Conservation (phyloP, 495 filamentous ascomycete genomes). For the Xylaria bambusicola region DNA sequence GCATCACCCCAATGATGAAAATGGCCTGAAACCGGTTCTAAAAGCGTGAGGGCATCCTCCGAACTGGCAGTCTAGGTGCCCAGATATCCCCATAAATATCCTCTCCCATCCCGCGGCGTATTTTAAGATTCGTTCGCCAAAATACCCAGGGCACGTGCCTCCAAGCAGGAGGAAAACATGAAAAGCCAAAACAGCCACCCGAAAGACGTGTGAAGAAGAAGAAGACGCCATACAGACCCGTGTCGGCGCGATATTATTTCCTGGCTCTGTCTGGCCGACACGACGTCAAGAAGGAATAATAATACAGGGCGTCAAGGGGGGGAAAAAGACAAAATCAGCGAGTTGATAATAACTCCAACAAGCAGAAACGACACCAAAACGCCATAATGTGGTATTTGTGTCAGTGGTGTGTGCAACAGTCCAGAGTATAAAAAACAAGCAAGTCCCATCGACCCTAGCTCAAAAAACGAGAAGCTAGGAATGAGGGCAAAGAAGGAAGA, state of each 20-base stretch:
- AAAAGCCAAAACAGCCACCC: not conserved
- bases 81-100: not conserved
- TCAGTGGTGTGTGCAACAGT: constrained; percentile 20
- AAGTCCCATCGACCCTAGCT: not conserved
- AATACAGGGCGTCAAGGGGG: not conserved
- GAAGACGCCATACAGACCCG: not conserved
- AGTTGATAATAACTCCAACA: not conserved
- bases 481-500: constrained; percentile 11
- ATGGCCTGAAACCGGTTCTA: too few relatives aligned
- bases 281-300: not conserved
- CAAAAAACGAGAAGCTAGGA: not conserved
- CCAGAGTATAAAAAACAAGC: constrained; percentile 10
- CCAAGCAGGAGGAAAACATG: too few relatives aligned
- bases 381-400: constrained; percentile 28
- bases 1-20: not conserved
- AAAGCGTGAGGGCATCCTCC: constrained; percentile 23
- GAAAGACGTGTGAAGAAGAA: not conserved
- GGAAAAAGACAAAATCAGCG: not conserved
- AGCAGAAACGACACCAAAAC: constrained; percentile 13
- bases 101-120: not conserved
- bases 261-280: not conserved
- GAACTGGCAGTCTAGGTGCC: constrained; percentile 4
- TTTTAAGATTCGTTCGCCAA: not conserved
- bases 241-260: not conserved
- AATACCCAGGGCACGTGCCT: not conserved